phyloP scores from a whole-genome alignment of 2,329 filamentous ascomycete genomes.

The Colletotrichum tropicale region DNA sequence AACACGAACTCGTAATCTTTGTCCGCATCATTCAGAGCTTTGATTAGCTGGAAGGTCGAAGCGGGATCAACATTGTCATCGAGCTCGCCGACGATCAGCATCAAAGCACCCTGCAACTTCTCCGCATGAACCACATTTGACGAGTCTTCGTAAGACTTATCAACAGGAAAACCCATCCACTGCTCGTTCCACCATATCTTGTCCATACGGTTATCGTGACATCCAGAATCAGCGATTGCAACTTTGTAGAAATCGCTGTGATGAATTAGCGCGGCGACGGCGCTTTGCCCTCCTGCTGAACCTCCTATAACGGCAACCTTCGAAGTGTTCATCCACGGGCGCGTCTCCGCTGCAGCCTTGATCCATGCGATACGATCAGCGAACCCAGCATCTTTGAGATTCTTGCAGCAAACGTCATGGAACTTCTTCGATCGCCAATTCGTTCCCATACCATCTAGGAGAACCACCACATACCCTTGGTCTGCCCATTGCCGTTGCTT shows the following conservation, averaged over 20 bases:
- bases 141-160: conserved; percentile 28
- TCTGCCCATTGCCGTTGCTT: conserved; percentile 27
- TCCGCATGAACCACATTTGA: conserved; percentile 31
- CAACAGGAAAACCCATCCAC: conserved; percentile 36
- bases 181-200: conserved; percentile 35
- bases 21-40: conserved; percentile 27
- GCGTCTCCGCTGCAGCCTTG: conserved; percentile 26
- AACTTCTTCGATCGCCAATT: conserved; percentile 32
- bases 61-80: conserved; percentile 33
- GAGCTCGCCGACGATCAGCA: conserved; percentile 32
- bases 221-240: conserved; percentile 29
- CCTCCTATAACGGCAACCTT: conserved; percentile 31
- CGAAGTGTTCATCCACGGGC: conserved; percentile 30
- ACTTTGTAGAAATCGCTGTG: conserved; percentile 32
- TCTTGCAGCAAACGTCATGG: conserved; percentile 33
- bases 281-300: conserved; percentile 34
- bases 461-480: conserved; percentile 32
- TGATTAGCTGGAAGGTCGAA: conserved; percentile 31
- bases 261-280: conserved; percentile 29
- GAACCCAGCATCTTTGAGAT: conserved; percentile 30
- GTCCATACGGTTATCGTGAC: conserved; percentile 35
- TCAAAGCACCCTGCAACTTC: conserved; percentile 29
- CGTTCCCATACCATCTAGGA: conserved; percentile 35
- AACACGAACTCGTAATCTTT: conserved; percentile 33
- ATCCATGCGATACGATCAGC: conserved; percentile 34